Evolutionary conservation across 2,329 filamentous ascomycete genomes (phyloP), one percentile per base, ranked within the genome.

Genomic region (Hawksworthiomyces lignivorus): DNA sequence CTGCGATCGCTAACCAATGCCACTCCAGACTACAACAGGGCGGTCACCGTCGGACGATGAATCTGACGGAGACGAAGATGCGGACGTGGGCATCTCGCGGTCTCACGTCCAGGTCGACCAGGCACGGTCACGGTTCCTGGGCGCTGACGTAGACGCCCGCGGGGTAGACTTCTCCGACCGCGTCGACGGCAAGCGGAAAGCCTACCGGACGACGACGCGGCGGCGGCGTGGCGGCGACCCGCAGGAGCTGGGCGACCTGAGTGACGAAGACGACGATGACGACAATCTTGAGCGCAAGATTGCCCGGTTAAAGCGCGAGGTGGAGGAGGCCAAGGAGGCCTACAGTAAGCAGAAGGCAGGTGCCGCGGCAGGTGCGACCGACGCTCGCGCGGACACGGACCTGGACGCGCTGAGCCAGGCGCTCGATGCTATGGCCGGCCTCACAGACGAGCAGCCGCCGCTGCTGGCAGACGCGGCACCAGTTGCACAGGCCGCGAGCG

Each of bases 91-190:
- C 43, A 87, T 98, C 42, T 87, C 85, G 50, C 82, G 82, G 50
- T 80, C 84, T 27, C 77, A 81, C 19, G 67, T 97, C 8, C 82
- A 84, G 48, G 80, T 87, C 49, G 75, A 86, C 53, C 76, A 87
- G 58, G 92, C 92, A 32, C 82, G 90, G 43, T 80, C 77, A 24
- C 78, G 81, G 32, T 98, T 98, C 59, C 70, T 82, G 41, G 81
- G 85, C 3, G 71, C 84, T 9, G 74, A 77, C 30, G 78, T 94
- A 24, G 84, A 94, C 56, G 82, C 87, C 6, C 73, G 75, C 39
- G 79, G 83, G 18, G 86, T 84, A 19, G 87, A 96, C 62, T 92
- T 96, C 60, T 94, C 89, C 3, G 89, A 96, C 62, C 82, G 89
- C 40, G 80, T 97, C 28, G 80, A 80, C 45, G 79, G 79, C 35